These are phyloP conservation scores for Rhodotorula sp. DNA, from an alignment of 1,284 basidiomycete genomes.

Conservation along the genomic window DNA sequence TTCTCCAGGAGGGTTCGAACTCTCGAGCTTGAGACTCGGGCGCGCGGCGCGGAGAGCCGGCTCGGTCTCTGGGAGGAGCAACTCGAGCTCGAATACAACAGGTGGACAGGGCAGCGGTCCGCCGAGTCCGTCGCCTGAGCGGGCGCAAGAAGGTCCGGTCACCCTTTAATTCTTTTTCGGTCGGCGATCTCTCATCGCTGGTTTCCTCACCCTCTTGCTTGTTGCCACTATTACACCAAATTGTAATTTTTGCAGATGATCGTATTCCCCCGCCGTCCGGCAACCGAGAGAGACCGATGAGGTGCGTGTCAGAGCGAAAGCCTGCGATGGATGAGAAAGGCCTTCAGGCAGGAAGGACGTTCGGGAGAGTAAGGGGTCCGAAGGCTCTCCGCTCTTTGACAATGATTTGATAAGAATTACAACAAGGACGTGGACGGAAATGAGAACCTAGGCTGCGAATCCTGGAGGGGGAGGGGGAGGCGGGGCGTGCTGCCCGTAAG, in stretches of 20 bases:
- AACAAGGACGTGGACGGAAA: not conserved
- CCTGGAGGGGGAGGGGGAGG: constrained; percentile 21
- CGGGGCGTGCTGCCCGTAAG: constrained; percentile 11
- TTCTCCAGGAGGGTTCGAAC: constrained; percentile 20
- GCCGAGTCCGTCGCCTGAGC: constrained; percentile 2
- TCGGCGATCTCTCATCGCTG: too few relatives aligned
- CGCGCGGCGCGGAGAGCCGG: constrained; percentile 9
- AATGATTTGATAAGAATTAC: not conserved
- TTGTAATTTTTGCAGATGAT: too few relatives aligned
- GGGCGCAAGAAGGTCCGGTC: not conserved
- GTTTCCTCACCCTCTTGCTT: too few relatives aligned
- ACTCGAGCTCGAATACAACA: not conserved
- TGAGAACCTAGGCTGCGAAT: not conserved
- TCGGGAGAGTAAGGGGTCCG: too few relatives aligned
- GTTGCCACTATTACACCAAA: too few relatives aligned
- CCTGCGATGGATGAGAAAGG: too few relatives aligned
- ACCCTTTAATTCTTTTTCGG: too few relatives aligned
- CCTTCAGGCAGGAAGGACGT: too few relatives aligned
- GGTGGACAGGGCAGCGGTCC: not conserved
- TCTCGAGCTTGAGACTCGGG: constrained; percentile 15
- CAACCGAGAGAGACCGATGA: too few relatives aligned
- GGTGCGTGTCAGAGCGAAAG: too few relatives aligned
- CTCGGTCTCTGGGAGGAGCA: constrained; percentile 5
- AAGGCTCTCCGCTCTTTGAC: too few relatives aligned
- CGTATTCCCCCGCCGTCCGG: too few relatives aligned